Evolutionary conservation across 1,284 basidiomycete genomes (phyloP), one percentile per base, ranked within the genome.

Genomic region (Flammula alnicola): DNA sequence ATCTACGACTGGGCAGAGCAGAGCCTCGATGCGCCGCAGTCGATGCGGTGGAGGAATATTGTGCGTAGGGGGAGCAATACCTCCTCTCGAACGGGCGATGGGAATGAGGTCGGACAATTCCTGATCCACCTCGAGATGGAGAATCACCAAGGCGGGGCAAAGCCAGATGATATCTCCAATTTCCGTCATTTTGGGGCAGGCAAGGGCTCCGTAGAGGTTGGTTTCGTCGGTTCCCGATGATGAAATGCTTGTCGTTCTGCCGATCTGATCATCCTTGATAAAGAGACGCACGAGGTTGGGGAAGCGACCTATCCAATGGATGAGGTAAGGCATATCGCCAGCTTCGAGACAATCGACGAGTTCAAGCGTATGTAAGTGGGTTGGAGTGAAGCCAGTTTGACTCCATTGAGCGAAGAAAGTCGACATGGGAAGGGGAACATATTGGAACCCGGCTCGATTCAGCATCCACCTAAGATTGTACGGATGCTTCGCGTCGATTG

Each of bases 221-320:
- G n/a, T n/a, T n/a, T n/a, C n/a, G n/a, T n/a, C n/a, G n/a, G n/a
- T n/a, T n/a, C n/a, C n/a, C n/a, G n/a, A n/a, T n/a, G n/a, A n/a
- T n/a, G n/a, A n/a, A n/a, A n/a, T n/a, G n/a, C n/a, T n/a, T n/a
- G n/a, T n/a, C n/a, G n/a, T n/a, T n/a, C n/a, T n/a, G n/a, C n/a
- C n/a, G n/a, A n/a, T n/a, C n/a, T n/a, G n/a, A 17, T 58, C 58
- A 37, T 58, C 57, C 6, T 37, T 16, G 20, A 67, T 36, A 2
- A 43, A 51, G 29, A 65, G 61, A 17, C 58, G 54, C 4, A 64
- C 53, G 19, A 68, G 61, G 22, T 55, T 51, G 0, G 62, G 59
- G 1, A 66, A 49, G 20, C 60, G 61, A 4, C 46, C 54, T n/a
- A 66, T 53, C 57, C 58, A 68, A 17, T 62, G 52, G 31, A 68